Evolutionary conservation across 768 basidiomycete species (phyloP), one percentile per base, ranked within the genome.

Genomic region (Kwoniella shandongensis): DNA sequence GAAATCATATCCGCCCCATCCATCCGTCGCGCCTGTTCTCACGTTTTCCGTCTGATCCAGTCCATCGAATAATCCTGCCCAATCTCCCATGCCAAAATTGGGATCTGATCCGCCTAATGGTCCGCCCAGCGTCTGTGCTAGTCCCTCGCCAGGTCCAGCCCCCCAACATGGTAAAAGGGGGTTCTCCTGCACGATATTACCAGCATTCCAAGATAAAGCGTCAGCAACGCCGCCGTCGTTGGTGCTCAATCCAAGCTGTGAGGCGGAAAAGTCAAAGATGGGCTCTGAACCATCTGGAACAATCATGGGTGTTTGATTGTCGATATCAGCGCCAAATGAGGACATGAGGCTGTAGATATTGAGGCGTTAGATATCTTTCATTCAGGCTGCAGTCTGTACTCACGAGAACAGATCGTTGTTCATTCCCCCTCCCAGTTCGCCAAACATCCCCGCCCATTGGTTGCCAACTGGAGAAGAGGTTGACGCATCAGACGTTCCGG

Each of bases 361-460:
- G 2, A 27, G 22, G 32, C 26, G 29, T 10, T 54, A n/a, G n/a
- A n/a, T 23, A 13, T 51, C 17, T 30, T 39, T 26, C 18, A 32
- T 13, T 27, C 45, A 18, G 41, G 6, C 15, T 11, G 17, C 17
- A 27, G 8, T 15, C 22, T 15, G n/a, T n/a, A 63, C 62, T 30
- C 25, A 67, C 62, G 66, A 62, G 26, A 62, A 65, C 55, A 68
- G 62, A 47, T 68, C 66, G 22, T 68, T 63, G 30, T 63, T 42
- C n/a, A 57, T 42, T 18, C 66, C 61, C 12, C 54, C 59, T 5
- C 56, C 56, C 56, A 61, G 53, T 25, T 61, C 59, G 27, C 57
- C 63, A 23, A 61, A 40, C 51, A 52, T 54, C 27, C 56, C 56
- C 15, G 48, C 35, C 63, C 59, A 65, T 13, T 54, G 38, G 42